A percentile compares a stretch with the other conserved stretches of the same genome.
These are phyloP conservation scores for Rhodomyrtus psidioides DNA, from an alignment of 441 rosid genomes.

Conservation along the genomic window DNA sequence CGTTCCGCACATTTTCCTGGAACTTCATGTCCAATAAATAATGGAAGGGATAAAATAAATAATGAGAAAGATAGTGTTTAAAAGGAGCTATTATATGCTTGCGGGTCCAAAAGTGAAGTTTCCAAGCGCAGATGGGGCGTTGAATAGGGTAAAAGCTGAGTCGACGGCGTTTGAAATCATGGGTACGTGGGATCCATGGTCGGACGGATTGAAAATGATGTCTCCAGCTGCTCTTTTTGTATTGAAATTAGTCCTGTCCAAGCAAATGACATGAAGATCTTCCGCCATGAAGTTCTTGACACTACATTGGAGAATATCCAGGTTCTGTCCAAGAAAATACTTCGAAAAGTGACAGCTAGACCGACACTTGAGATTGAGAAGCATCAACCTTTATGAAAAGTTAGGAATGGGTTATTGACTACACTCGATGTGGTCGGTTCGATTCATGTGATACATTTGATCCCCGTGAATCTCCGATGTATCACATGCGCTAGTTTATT, in stretches of 20 bases:
- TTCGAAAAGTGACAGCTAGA: background rate
- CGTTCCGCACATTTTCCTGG: background rate
- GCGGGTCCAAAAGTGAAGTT: background rate
- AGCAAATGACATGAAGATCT: background rate
- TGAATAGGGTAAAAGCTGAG: background rate
- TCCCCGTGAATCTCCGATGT: background rate
- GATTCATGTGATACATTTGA: background rate
- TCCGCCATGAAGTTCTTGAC: background rate
- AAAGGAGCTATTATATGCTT: background rate
- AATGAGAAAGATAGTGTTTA: background rate
- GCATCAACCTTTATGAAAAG: background rate
- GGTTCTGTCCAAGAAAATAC: background rate
- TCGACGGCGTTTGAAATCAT: background rate
- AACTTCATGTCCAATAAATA: background rate
- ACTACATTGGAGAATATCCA: background rate
- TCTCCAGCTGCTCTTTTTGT: background rate
- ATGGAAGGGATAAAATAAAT: background rate
- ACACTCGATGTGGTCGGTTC: background rate
- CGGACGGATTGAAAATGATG: background rate
- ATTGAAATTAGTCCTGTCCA: background rate
- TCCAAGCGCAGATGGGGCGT: background rate
- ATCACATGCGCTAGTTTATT: background rate
- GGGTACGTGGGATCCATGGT: background rate
- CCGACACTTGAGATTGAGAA: background rate
- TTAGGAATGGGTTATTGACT: background rate